Percentiles rank a stretch among this genome's conserved stretches.
Conservation (phyloP, 2,329 filamentous ascomycete species). For the Claviceps citrina region DNA sequence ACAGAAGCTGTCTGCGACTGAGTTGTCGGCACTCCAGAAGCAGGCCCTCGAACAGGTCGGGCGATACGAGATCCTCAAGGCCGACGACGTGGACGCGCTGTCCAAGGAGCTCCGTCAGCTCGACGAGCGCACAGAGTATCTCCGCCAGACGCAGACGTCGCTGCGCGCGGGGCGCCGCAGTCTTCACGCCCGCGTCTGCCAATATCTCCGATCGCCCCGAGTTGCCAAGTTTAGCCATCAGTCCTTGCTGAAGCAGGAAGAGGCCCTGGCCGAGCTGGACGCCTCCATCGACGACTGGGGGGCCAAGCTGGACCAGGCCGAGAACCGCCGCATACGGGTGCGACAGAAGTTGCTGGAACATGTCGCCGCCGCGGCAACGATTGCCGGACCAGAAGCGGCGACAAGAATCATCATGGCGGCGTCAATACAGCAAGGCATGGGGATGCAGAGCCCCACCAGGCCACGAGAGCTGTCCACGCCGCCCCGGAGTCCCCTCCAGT, state of each 20-base stretch:
- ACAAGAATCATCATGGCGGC: constrained; percentile 16
- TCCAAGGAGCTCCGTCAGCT: constrained; percentile 60
- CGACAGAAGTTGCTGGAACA: constrained; percentile 71
- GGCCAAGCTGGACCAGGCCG: constrained; percentile 62
- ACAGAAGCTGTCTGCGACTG: constrained; percentile 29
- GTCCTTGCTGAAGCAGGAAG: constrained; percentile 64
- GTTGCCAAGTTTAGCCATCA: constrained; percentile 59
- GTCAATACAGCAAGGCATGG: constrained; percentile 26
- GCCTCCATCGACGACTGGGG: constrained; percentile 69
- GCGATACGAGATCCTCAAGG: constrained; percentile 48
- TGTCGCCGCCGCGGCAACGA: constrained; percentile 53
- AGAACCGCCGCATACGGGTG: constrained; percentile 60
- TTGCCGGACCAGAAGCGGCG: constrained; percentile 17
- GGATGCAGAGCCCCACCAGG: constrained; percentile 20
- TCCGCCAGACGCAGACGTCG: constrained; percentile 61
- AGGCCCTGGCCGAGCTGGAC: constrained; percentile 62
- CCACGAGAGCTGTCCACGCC: constrained; percentile 37
- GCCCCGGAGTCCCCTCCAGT: constrained; percentile 7
- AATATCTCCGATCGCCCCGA: constrained; percentile 57
- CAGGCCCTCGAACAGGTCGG: constrained; percentile 48
- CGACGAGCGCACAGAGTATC: constrained; percentile 66
- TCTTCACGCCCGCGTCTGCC: constrained; percentile 61
- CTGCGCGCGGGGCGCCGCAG: constrained; percentile 62
- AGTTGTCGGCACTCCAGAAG: constrained; percentile 36
- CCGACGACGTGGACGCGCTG: constrained; percentile 47